Percentiles rank a stretch among this genome's conserved stretches.
Conservation (phyloP, 495 filamentous ascomycete species). For the Talaromyces thailandensis region DNA sequence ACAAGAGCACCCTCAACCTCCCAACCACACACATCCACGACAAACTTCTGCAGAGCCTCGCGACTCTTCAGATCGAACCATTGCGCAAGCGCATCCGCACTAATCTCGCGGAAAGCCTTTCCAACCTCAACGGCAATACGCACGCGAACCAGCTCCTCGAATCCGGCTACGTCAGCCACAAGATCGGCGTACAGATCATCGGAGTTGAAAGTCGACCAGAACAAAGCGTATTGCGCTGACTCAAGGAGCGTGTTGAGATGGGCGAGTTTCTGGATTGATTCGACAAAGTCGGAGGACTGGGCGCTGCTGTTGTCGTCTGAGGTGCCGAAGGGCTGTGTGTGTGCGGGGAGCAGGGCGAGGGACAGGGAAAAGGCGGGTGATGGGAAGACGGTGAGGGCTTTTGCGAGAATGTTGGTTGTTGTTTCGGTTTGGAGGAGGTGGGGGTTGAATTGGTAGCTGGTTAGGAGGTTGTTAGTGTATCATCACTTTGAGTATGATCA, state of each 20-base stretch:
- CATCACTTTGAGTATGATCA: not conserved
- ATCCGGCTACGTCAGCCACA: conserved; percentile 85
- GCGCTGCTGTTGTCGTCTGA: conserved; percentile 12
- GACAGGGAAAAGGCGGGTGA: conserved; percentile 90
- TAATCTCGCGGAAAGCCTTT: conserved; percentile 80
- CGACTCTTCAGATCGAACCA: conserved; percentile 75
- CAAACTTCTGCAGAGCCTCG: conserved; percentile 67
- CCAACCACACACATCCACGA: conserved; percentile 81
- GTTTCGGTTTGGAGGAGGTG: conserved; percentile 94
- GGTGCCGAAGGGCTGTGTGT: conserved; percentile 53
- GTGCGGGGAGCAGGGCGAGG: conserved; percentile 80
- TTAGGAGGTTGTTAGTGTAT: not conserved
- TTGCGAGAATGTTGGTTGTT: conserved; percentile 97
- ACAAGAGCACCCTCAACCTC: conserved; percentile 57
- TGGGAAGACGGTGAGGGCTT: conserved; percentile 95
- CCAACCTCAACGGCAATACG: conserved; percentile 84
- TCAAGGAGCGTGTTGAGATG: conserved; percentile 76
- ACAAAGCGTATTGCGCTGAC: conserved; percentile 74
- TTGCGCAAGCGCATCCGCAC: conserved; percentile 63
- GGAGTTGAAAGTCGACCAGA: conserved; percentile 88
- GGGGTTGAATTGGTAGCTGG: conserved; percentile 98
- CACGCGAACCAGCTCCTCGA: conserved; percentile 92
- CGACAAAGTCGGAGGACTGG: conserved; percentile 54
- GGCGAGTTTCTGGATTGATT: conserved; percentile 85
- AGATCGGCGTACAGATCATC: conserved; percentile 97